Evolutionary conservation across 495 filamentous ascomycete genomes (phyloP), one percentile per base, ranked within the genome.

Genomic region (Daldinia grandis): DNA sequence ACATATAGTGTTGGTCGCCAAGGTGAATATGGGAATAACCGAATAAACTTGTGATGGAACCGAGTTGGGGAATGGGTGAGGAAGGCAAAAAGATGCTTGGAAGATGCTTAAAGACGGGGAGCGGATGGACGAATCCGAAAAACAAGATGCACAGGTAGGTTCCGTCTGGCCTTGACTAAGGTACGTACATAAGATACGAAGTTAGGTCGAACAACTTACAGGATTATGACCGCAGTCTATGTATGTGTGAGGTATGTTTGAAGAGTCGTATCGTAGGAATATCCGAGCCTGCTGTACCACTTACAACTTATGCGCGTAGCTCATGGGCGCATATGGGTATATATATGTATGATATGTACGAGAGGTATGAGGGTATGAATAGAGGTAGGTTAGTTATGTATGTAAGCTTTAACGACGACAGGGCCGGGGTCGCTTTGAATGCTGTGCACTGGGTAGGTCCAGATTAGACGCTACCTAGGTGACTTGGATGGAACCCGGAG

Each of bases 141-240:
- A 30, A 53, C 9, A 53, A 53, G 27, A 4, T 27, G 27, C 24
- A n/a, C 7, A n/a, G n/a, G n/a, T n/a, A n/a, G n/a, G n/a, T 53
- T 30, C 50, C 61, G 25, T 54, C 35, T 55, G 30, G 19, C 37
- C 69, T 72, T 64, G 64, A 64, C 60, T 68, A 50, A 73, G 61
- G 70, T 73, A 73, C 65, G 57, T 73, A 73, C 65, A 73, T 65
- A 64, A 72, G 53, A 17, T 33, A 19, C 54, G 19, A 71, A 50
- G 60, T 42, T 69, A 58, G 53, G 58, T 58, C 19, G 37, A 58
- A 37, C 31, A 64, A 64, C 69, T 63, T 72, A 72, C 69, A 63
- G 63, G 54, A 67, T 64, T 72, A 64, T 72, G 59, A 63, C 59
- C 44, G 64, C 57, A 61, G 58, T 61, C 25, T 33, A 19, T 54